Evolutionary conservation across 1,139 yeast genomes (phyloP).

Genomic region (Saccharomyces uvarum): DNA sequence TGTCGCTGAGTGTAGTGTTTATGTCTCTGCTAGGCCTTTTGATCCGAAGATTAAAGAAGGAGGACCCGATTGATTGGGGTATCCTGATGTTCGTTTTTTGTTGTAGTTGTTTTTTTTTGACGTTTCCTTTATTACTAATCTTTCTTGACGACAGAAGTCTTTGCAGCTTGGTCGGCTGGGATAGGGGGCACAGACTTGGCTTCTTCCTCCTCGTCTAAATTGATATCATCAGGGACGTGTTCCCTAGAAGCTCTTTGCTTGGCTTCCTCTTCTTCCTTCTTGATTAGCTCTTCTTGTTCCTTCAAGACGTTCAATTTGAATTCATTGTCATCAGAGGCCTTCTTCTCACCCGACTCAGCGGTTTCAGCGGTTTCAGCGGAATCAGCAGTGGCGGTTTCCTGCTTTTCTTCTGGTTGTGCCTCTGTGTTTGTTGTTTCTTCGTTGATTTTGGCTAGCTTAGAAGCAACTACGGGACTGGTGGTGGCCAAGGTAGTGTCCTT

Average conservation of each 20-base stretch:
- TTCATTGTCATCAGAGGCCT: conserved; percentile 40
- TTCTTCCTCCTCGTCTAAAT: conserved; percentile 65
- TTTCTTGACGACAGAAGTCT: conserved; percentile 15
- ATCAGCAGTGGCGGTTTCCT: conserved; percentile 4
- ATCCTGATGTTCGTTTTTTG: conserved; percentile 71
- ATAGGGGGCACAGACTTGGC: conserved; percentile 15
- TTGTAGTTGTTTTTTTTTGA: conserved; percentile 90
- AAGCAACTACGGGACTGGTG: conserved; percentile 46
- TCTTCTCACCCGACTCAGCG: conserved; percentile 9
- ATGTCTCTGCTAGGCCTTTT: not conserved
- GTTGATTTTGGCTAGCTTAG: conserved; percentile 15
- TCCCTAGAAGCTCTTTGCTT: conserved; percentile 57
- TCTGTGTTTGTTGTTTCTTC: conserved; percentile 1
- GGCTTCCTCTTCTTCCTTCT: conserved; percentile 82
- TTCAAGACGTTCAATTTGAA: conserved; percentile 85
- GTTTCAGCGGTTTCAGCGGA: conserved; percentile 4
- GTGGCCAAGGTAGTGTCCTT: conserved; percentile 36
- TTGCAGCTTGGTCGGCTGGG: conserved; percentile 20
- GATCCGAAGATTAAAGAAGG: not conserved
- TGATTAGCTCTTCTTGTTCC: conserved; percentile 92
- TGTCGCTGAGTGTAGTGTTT: not conserved
- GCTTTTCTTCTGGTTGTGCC: not conserved
- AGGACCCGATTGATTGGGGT: not conserved
- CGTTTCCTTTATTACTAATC: conserved; percentile 50
- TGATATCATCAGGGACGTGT: conserved; percentile 68